A percentile compares a stretch with the other conserved stretches of the same genome.
Conservation (phyloP, 2,329 filamentous ascomycete genomes). For the Myriosclerotinia duriaeana region DNA sequence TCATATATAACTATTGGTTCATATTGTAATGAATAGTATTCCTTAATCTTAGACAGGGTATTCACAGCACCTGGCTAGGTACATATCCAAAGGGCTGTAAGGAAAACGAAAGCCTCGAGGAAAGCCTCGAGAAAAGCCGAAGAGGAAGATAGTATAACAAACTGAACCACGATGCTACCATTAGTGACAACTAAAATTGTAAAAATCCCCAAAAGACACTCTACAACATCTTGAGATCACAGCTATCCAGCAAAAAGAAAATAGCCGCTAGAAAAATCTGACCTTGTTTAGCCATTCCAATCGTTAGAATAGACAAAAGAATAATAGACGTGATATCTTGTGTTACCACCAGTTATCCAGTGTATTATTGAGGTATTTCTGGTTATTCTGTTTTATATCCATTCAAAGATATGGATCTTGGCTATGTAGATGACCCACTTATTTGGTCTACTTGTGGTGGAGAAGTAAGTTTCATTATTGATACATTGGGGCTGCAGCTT, state of each 20-base stretch:
- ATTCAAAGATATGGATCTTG: no score
- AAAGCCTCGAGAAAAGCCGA: background rate
- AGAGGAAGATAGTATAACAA: background rate
- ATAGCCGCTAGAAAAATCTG: background rate
- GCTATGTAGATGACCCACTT: background rate
- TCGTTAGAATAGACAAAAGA: background rate
- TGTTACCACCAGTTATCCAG: background rate
- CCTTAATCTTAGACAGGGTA: background rate
- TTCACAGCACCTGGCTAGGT: no score
- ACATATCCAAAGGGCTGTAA: background rate
- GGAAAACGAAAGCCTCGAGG: background rate
- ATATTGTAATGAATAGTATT: background rate
- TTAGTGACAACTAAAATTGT: background rate
- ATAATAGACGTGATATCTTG: background rate
- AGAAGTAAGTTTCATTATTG: background rate
- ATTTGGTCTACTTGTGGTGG: background rate
- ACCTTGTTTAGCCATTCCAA: no score
- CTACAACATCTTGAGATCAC: background rate
- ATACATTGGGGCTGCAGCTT: no score
- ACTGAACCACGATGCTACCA: background rate
- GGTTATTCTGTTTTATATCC: background rate
- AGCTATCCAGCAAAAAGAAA: background rate
- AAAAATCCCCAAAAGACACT: background rate
- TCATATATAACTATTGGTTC: background rate
- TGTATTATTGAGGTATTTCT: background rate